Conservation (phyloP, 805 yeast genomes). For the Lipomyces lipofer region DNA sequence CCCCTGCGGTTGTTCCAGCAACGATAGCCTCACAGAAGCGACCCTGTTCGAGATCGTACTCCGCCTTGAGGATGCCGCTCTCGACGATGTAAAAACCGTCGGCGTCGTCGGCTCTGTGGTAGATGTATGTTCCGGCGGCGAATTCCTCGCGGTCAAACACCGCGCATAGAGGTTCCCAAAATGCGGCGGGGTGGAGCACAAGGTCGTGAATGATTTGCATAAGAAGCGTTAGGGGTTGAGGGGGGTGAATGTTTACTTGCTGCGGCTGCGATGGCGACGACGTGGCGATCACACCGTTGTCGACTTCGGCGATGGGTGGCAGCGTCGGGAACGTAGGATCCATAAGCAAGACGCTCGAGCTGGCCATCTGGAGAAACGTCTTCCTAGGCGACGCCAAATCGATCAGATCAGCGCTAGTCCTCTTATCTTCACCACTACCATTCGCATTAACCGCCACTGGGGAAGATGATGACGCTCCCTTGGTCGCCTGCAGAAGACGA, state of each 20-base stretch:
- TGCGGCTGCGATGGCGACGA: conserved; percentile 1
- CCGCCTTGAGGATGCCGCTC: conserved; percentile 54
- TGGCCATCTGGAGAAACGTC: conserved; percentile 14
- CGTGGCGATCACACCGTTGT: neutral
- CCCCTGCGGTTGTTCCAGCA: conserved; percentile 77
- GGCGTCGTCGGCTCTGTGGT: conserved; percentile 49
- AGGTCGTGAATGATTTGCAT: conserved; percentile 65
- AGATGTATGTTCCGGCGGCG: conserved; percentile 48
- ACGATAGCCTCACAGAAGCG: conserved; percentile 49
- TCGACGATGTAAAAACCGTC: conserved; percentile 63
- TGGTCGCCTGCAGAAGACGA: conserved; percentile 1
- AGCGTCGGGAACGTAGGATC: conserved; percentile 20
- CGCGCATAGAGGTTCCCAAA: conserved; percentile 66
- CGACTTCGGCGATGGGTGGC: conserved; percentile 3
- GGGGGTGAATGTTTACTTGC: neutral
- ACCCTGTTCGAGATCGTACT: conserved; percentile 52
- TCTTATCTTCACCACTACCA: neutral
- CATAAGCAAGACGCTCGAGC: conserved; percentile 12
- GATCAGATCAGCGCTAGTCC: neutral
- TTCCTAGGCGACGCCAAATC: conserved; percentile 17
- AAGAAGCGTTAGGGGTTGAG: conserved; percentile 62
- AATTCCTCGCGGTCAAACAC: conserved; percentile 55
- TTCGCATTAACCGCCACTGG: neutral
- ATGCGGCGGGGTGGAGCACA: conserved; percentile 49
- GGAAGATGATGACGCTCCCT: neutral